Percentiles rank a stretch among this genome's conserved stretches.
Conservation (phyloP, 805 yeast genomes). For the Metschnikowia orientalis region DNA sequence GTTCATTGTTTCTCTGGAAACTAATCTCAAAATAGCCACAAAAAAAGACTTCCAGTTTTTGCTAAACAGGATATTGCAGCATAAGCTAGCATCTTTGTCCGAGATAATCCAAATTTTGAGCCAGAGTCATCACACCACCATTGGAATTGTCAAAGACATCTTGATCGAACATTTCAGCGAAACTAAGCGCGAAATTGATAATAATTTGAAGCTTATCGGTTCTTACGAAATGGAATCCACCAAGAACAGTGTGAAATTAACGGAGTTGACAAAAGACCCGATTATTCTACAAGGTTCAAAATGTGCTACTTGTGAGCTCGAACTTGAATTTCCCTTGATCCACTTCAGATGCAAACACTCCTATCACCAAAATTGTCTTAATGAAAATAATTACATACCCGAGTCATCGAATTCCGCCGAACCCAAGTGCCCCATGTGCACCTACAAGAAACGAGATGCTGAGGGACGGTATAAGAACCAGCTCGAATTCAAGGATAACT, state of each 20-base stretch:
- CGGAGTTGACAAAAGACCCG: conserved; percentile 43
- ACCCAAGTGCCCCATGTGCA: conserved; percentile 66
- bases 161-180: conserved; percentile 56
- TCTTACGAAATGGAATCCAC: conserved; percentile 66
- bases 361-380: conserved; percentile 76
- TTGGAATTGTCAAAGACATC: conserved; percentile 69
- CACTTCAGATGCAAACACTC: conserved; percentile 87
- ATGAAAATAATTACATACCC: conserved; percentile 38
- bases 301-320: conserved; percentile 62
- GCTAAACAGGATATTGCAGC: conserved; percentile 48
- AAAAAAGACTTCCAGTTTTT: conserved; percentile 45
- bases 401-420: conserved; percentile 10
- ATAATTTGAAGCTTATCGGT: conserved; percentile 59
- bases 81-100: conserved; percentile 60
- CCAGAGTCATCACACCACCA: conserved; percentile 55
- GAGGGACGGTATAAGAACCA: conserved; percentile 56
- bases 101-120: conserved; percentile 73
- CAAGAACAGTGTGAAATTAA: conserved; percentile 49
- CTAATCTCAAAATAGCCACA: conserved; percentile 49
- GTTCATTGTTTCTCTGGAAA: conserved; percentile 54
- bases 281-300: conserved; percentile 55
- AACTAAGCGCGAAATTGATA: conserved; percentile 61
- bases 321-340: conserved; percentile 71
- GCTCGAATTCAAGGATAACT: conserved; percentile 55
- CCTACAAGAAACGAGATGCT: conserved; percentile 65